Evolutionary conservation across 139 green algal genomes (phyloP).

Genomic region (Picochlorum sp.): DNA sequence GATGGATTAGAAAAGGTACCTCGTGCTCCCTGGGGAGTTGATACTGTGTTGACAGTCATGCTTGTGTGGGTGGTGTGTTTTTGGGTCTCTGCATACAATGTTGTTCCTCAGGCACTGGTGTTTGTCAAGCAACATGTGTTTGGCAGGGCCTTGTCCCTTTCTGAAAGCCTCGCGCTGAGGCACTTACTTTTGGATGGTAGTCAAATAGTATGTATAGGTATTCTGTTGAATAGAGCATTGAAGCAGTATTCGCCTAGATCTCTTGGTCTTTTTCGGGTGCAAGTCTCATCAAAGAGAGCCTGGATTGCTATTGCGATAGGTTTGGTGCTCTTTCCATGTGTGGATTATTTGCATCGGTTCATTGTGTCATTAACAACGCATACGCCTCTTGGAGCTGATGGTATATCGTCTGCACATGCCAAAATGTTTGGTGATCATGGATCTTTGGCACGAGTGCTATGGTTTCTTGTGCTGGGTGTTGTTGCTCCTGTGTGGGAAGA

Average conservation of each 20-base stretch:
- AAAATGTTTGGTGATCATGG: neutral
- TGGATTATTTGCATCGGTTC: constrained; percentile 16
- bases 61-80: constrained; percentile 75
- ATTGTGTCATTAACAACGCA: neutral
- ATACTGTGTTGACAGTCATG: constrained; percentile 58
- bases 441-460: constrained; percentile 20
- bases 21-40: constrained; percentile 11
- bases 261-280: constrained; percentile 30
- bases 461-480: constrained; percentile 64
- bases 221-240: constrained; percentile 59
- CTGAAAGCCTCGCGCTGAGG: constrained; percentile 47
- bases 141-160: constrained; percentile 23
- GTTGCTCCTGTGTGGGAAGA: constrained; percentile 92
- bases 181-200: constrained; percentile 64
- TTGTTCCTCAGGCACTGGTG: constrained; percentile 37
- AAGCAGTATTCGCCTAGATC: constrained; percentile 35
- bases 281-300: constrained; percentile 7
- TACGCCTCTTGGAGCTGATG: neutral
- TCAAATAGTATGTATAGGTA: constrained; percentile 53
- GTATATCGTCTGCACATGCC: constrained; percentile 1
- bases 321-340: constrained; percentile 25
- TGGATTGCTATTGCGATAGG: constrained; percentile 31
- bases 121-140: constrained; percentile 28
- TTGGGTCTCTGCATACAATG: constrained; percentile 55
- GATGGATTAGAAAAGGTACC: constrained; percentile 1